Base-by-base conservation (phyloP, 495 filamentous ascomycete genomes). In the Glonium stellatum region DNA sequence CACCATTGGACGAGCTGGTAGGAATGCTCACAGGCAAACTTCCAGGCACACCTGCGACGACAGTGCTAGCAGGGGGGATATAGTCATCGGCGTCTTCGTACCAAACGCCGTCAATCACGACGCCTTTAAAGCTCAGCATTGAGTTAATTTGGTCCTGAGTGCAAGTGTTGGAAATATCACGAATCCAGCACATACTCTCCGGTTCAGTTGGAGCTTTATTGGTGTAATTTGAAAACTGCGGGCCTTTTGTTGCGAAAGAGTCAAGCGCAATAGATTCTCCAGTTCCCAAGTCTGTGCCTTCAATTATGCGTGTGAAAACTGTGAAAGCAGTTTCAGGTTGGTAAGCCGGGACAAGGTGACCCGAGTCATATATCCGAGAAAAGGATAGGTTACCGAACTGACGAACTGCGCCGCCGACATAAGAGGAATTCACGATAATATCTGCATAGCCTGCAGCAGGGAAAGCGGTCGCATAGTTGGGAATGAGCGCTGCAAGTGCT, bases 161-260 rank as follows among this genome's bases (percentile, higher is more conserved):
- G 64, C 85, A 88, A 4, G 81, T 80, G 8, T 62, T 62, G 1
- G 58, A 56, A 15, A 82, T 72, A 54, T 71, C 71, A 41, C 84
- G 77, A 6, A 87, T 57, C 71, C 77, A 88, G 69, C 85, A 88
- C 10, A 77, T 82, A 70, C 74, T 1, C 56, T 27, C 0, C 60
- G 42, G 34, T 18, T 58, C 15, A 19, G 53, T 15, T 21, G 54
- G 46, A 4, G 22, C 42, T 13, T 67, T 74, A 54, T 78, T 72
- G 2, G 70, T 73, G 44, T 74, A 68, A 4, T 73, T 78, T 1
- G 84, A 73, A 57, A 79, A 78, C 21, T 68, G 53, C 5, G 76
- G 69, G 5, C 86, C 86, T 9, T 72, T 75, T 6, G 79, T 84
- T 59, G 72, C 74, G 69, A 81, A 87, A 22, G 60, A 67, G 10